Evolutionary conservation across 805 yeast genomes (phyloP), one percentile per base, ranked within the genome.

Genomic region (Yamadazyma laniorum): DNA sequence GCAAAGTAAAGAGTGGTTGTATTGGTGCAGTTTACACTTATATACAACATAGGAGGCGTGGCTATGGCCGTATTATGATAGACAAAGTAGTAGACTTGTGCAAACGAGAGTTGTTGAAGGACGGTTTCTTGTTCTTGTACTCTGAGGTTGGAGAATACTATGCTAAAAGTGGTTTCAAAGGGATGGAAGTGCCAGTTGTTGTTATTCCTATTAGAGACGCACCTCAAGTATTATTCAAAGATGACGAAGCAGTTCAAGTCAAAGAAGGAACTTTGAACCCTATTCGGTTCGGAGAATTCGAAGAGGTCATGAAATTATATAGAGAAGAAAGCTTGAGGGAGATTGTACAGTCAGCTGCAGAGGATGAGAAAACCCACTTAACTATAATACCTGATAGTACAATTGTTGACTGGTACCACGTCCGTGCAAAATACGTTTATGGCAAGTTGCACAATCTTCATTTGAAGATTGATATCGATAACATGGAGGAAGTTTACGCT

Each of bases 71-170:
- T 17, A 52, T 66, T 18, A 68, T 69, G 74, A 50, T 66, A 18
- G 68, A 65, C 42, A 55, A 59, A 43, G 40, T 65, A 32, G 61
- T 63, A 27, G 57, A 60, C 16, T 32, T 45, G 17, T 47, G 56
- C 18, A 54, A 53, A 40, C 28, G 19, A 3, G 50, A 52, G 11
- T 33, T 63, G 22, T 68, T 66, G 2, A 39, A 39, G 3, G 59
- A 59, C 26, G 72, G 71, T 1, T 65, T 56, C 40, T 52, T 55
- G 6, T 61, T 63, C 43, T 56, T 69, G 39, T 67, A 68, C 47
- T 65, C 72, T 2, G 74, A 69, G 43, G 58, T 69, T 8, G 73
- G 73, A 8, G 73, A 69, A 36, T 69, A 65, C 51, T 69, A 69
- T 44, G 38, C 52, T 32, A 54, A 55, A 17, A 49, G 51, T 36